Evolutionary conservation across 768 basidiomycete genomes (phyloP), one percentile per base, ranked within the genome.

Genomic region (Lepiota brunneoincarnata): DNA sequence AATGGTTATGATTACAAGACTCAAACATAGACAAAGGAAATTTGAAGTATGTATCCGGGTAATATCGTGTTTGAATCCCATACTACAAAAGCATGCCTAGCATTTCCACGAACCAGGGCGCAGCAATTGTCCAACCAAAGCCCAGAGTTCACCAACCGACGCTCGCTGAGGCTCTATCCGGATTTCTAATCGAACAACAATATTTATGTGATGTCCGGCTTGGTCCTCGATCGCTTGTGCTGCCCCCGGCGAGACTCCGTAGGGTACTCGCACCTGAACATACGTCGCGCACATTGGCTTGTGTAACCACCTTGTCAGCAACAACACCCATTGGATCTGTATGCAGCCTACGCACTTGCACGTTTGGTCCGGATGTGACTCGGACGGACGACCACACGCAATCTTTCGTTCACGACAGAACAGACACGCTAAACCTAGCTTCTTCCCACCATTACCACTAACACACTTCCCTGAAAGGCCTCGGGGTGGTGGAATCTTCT

Each of bases 401-500:
- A 58, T 58, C 41, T 58, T 58, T 1, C 56, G 51, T 17, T 58
- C 56, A 7, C 56, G 51, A 20, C 56, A 58, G 20, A 58, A 58
- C n/a, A 58, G 36, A 23, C 56, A 58, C 3, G 56, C 56, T 14
- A 53, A 17, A 20, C 53, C 53, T 20, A 54, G 46, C 18, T 54
- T 54, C 34, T 48, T 48, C 12, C 46, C 28, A 31, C 18, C 17
- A 4, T 28, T 23, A 34, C 37, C 38, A 4, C 21, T 10, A 12
- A 35, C 44, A 15, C 44, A 12, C 10, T 28, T 23, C 24, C 28
- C 41, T 4, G 38, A 26, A 31, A 47, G 18, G 14, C 4, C 38
- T 14, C 11, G 15, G n/a, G 53, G 53, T 17, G 45, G 53, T 4
- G 53, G 45, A 12, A 54, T 54, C 6, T 45, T 43, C 38, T 54